A percentile compares a stretch with the other conserved stretches of the same genome.
These are phyloP conservation scores for Pascua guehoae DNA, from an alignment of 1,284 basidiomycete genomes.

Conservation along the genomic window DNA sequence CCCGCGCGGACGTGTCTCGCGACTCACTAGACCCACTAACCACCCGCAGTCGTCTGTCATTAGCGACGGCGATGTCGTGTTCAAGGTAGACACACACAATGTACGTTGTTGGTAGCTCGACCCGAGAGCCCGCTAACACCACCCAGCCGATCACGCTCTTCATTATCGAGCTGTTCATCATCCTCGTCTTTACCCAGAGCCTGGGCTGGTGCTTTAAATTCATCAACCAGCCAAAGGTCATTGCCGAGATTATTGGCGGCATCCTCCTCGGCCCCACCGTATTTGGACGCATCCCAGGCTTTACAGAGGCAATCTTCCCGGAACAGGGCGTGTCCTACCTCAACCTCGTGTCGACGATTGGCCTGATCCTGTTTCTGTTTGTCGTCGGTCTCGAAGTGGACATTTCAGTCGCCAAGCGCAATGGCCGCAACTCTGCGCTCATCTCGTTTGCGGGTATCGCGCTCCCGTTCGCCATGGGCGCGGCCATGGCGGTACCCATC, in stretches of 20 bases:
- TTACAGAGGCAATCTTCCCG: constrained; percentile 80
- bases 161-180: constrained; percentile 64
- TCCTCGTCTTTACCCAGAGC: constrained; percentile 69
- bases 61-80: too few species aligned
- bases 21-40: too few species aligned
- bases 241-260: constrained; percentile 81
- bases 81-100: too few species aligned
- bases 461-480: constrained; percentile 79
- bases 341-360: constrained; percentile 85
- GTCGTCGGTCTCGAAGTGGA: constrained; percentile 92
- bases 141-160: constrained; percentile 70
- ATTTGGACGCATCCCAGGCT: constrained; percentile 67
- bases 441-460: constrained; percentile 64
- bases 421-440: constrained; percentile 61
- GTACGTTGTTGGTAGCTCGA: background rate
- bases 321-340: constrained; percentile 67
- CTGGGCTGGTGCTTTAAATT: constrained; percentile 61
- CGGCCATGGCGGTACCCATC: constrained; percentile 72
- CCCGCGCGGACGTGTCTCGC: too few species aligned
- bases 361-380: constrained; percentile 87
- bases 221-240: constrained; percentile 78
- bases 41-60: too few species aligned
- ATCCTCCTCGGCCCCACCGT: constrained; percentile 72
- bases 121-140: background rate
- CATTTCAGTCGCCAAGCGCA: constrained; percentile 68